These are phyloP conservation scores for Podospora tetraspora DNA, from an alignment of 495 filamentous ascomycete genomes.

Conservation along the genomic window DNA sequence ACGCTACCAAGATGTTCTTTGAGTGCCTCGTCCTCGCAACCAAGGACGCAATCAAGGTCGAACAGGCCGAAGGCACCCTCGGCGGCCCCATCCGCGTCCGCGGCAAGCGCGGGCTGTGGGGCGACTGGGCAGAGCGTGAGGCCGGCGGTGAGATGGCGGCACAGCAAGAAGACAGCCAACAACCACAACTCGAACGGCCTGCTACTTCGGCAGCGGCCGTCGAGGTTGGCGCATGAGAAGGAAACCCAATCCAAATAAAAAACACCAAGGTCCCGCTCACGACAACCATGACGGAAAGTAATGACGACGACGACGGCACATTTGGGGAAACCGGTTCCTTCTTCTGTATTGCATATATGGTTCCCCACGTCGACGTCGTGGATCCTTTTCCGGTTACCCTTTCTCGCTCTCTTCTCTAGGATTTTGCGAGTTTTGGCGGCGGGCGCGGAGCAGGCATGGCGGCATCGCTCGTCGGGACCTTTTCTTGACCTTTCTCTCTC, in stretches of 20 bases:
- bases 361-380: neutral
- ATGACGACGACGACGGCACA: constrained; percentile 5
- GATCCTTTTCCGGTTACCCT: neutral
- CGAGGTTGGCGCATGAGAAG: constrained; percentile 22
- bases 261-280: neutral
- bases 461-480: neutral
- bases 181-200: constrained; percentile 28
- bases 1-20: constrained; percentile 99
- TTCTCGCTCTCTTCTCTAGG: too few species aligned
- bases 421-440: too few species aligned
- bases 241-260: neutral
- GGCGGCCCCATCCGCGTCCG: constrained; percentile 74
- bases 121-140: constrained; percentile 85
- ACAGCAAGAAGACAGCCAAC: constrained; percentile 31
- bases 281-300: constrained; percentile 9
- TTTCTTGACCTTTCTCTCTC: neutral
- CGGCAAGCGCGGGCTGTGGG: constrained; percentile 89
- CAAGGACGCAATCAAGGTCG: constrained; percentile 97
- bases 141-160: constrained; percentile 54
- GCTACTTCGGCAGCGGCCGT: constrained; percentile 29
- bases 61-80: constrained; percentile 69
- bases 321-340: constrained; percentile 8
- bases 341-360: constrained; percentile 18
- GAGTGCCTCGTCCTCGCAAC: constrained; percentile 92
- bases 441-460: neutral